Evolutionary conservation across 2,329 filamentous ascomycete genomes (phyloP).

Genomic region (Trichoderma sp.): DNA sequence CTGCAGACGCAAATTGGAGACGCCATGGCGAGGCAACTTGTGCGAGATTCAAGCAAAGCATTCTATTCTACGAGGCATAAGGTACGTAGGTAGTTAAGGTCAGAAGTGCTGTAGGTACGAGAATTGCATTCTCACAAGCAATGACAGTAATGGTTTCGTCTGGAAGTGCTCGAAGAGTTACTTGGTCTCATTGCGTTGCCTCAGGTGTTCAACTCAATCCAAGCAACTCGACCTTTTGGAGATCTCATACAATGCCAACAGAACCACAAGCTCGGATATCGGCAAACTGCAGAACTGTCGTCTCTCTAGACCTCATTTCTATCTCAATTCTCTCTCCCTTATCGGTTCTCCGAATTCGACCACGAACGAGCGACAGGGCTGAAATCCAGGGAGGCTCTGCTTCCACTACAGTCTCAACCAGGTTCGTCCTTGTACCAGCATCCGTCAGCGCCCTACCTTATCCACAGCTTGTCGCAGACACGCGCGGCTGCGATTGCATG

Average conservation of each 20-base stretch:
- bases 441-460: neutral
- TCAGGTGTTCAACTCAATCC: too few relatives aligned
- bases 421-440: neutral
- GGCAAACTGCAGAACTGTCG: too few relatives aligned
- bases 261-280: too few relatives aligned
- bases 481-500: slow-evolving; percentile 1
- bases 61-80: neutral
- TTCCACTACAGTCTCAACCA: slow-evolving; percentile 1
- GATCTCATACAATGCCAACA: too few relatives aligned
- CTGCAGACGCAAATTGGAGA: too few relatives aligned
- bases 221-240: too few relatives aligned
- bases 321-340: neutral
- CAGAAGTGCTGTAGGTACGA: neutral
- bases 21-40: too few relatives aligned
- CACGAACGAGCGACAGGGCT: neutral
- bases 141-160: too few relatives aligned
- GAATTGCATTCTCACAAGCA: too few relatives aligned
- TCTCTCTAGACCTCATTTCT: neutral
- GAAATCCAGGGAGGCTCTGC: neutral
- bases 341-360: neutral
- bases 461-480: neutral
- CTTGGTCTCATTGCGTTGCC: too few relatives aligned
- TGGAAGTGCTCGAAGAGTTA: too few relatives aligned
- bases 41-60: neutral
- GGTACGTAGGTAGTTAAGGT: neutral